Base-by-base conservation (phyloP, 1,139 yeast genomes). In the Protomyces lactucae-debilis region DNA sequence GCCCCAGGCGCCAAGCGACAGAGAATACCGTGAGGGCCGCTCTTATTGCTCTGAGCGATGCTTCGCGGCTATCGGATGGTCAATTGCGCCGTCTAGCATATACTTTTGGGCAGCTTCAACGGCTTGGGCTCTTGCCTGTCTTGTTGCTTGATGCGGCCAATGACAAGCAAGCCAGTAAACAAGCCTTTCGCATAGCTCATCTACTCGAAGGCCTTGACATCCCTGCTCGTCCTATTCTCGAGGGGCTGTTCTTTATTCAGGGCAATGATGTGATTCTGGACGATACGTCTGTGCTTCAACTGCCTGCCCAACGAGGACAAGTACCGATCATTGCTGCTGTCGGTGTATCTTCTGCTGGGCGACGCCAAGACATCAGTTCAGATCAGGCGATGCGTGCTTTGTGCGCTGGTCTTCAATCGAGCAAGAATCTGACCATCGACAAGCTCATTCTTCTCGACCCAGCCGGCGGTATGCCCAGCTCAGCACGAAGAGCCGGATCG, bases 401-500 rank as follows among this genome's bases (percentile, higher is more conserved):
- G 2, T 74, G 78, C 1, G 57, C 65, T 32, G 73, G 74, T 35
- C 71, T 81, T 35, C 54, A 53, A 9, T 5, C 55, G 16, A 52
- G 25, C 16, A 48, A 40, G 10, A 65, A 67, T 5, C 57, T 69
- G 67, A 70, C 70, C 12, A 81, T 93, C 39, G 98, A 93, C 68
- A 93, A 93, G 70, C 76, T 93, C 37, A 84, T 93, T 8, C 83
- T 87, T 69, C 78, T 93, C 37, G 97, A 91, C 70, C 84, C 85
- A 0, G 74, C 82, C 14, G 99, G 99, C 0, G 99, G 99, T 0
- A 86, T 90, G 10, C 98, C 98, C 0, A 87, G 95, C 0, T 79
- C 85, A 40, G 97, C 91, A 72, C 79, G 98, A 68, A 70, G 70
- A 37, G 82, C 83, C 65, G 85, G 86, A 63, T 84, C 97, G 28